These are phyloP conservation scores for Hyaloscypha finlandica DNA, from an alignment of 495 filamentous ascomycete species.

Conservation along the genomic window DNA sequence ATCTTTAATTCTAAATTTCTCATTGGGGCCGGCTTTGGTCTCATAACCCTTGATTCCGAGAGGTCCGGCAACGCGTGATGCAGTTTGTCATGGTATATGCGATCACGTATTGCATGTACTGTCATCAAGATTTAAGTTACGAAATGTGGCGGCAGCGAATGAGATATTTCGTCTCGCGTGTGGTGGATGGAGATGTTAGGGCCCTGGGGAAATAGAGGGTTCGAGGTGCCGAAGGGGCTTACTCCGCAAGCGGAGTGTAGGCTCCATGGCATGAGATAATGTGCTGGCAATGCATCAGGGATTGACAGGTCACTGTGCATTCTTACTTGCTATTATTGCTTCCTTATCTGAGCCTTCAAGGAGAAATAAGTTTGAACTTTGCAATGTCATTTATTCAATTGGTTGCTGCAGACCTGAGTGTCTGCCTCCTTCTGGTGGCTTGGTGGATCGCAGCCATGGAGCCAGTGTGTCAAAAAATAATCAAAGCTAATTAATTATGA, in stretches of 20 bases:
- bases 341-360: too few species aligned
- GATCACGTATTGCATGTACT: not conserved
- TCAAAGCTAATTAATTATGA: too few species aligned
- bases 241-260: not conserved
- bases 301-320: too few species aligned
- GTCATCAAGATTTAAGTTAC: not conserved
- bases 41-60: not conserved
- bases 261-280: not conserved
- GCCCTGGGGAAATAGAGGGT: not conserved
- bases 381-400: too few species aligned
- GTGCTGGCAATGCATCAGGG: not conserved
- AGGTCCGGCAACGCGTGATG: slow-evolving; percentile 1
- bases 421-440: too few species aligned
- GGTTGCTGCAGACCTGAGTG: too few species aligned
- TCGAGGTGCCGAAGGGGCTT: not conserved
- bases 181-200: not conserved
- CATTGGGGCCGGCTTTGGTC: not conserved
- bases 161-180: not conserved
- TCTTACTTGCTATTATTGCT: too few species aligned
- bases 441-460: too few species aligned
- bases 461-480: too few species aligned
- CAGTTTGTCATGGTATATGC: not conserved
- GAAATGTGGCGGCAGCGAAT: not conserved
- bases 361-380: too few species aligned
- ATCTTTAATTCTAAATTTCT: not conserved